A percentile compares a stretch with the other conserved stretches of the same genome.
Conservation (phyloP, 306 rosid species). For the Elaeagnus macrophylla region DNA sequence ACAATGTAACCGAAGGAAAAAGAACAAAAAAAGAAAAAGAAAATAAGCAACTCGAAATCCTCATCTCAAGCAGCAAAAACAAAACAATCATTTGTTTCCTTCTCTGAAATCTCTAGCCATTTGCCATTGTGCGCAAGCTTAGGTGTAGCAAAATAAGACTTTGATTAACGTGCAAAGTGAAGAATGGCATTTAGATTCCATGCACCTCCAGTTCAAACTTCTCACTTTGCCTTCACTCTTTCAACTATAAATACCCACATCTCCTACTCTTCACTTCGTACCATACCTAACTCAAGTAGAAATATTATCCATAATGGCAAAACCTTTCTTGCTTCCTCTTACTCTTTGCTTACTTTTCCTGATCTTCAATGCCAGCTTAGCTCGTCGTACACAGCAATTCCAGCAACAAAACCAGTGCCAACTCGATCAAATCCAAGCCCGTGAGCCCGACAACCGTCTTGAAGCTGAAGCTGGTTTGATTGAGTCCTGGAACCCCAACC, state of each 20-base stretch:
- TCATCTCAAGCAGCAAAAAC: not conserved
- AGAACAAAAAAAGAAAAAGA: too few relatives aligned
- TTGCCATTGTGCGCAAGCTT: conserved; percentile 12
- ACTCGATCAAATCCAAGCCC: conserved; percentile 23
- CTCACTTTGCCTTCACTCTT: not conserved
- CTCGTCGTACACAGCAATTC: not conserved
- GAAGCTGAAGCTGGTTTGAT: conserved; percentile 31
- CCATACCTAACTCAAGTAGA: conserved; percentile 8
- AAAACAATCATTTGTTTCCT: not conserved
- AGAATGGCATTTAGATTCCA: conserved; percentile 32
- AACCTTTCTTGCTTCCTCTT: conserved; percentile 27
- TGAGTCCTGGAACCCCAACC: conserved; percentile 39
- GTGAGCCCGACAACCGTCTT: conserved; percentile 24
- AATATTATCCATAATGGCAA: conserved; percentile 37
- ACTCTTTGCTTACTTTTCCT: conserved; percentile 27
- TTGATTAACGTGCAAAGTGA: conserved; percentile 33
- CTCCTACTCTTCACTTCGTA: too few relatives aligned
- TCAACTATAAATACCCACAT: not conserved
- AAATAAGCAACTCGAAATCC: not conserved
- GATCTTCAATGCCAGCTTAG: conserved; percentile 31
- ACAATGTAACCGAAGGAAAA: too few relatives aligned
- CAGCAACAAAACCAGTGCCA: conserved; percentile 21
- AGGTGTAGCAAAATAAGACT: conserved; percentile 32
- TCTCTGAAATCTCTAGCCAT: conserved; percentile 15
- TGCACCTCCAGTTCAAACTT: conserved; percentile 17